Evolutionary conservation across 352 stramenopile species (phyloP).

Genomic region (Pythium phragmitis): DNA sequence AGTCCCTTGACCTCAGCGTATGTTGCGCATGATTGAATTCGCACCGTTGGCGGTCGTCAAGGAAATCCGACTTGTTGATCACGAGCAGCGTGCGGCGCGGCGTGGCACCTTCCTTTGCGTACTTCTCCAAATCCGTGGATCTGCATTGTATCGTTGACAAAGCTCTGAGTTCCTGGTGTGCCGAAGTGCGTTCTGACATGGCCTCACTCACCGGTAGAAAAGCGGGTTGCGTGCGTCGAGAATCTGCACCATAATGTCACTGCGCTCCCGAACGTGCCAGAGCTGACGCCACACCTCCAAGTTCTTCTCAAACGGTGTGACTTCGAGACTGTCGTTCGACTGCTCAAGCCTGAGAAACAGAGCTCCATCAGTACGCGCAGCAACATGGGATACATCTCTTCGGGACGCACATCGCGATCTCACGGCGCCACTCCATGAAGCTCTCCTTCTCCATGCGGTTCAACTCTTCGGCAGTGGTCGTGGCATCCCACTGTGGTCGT

Average conservation of each 20-base stretch:
- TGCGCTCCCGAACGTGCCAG: constrained; percentile 98
- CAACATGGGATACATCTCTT: neutral
- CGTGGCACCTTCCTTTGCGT: constrained; percentile 92
- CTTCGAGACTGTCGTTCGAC: constrained; percentile 77
- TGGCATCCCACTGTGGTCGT: constrained; percentile 93
- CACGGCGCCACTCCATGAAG: constrained; percentile 98
- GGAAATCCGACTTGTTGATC: constrained; percentile 99
- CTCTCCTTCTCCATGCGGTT: constrained; percentile 94
- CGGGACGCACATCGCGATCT: constrained; percentile 87
- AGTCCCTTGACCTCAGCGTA: neutral
- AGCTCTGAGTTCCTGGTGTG: neutral
- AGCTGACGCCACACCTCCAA: constrained; percentile 99
- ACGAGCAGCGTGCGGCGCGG: constrained; percentile 93
- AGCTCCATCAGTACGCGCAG: neutral
- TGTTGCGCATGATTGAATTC: constrained; percentile 1
- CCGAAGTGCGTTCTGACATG: too few species aligned
- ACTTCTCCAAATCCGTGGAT: constrained; percentile 94
- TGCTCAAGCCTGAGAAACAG: constrained; percentile 52
- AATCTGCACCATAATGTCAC: constrained; percentile 97
- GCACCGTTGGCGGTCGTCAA: constrained; percentile 90
- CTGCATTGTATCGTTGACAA: constrained; percentile 30
- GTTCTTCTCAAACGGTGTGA: constrained; percentile 99
- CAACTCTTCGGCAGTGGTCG: constrained; percentile 95
- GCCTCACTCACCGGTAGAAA: constrained; percentile 89
- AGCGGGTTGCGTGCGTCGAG: constrained; percentile 98